These are phyloP conservation scores for Cordyceps cateniannulata DNA, from an alignment of 2,329 filamentous ascomycete species.

Conservation along the genomic window DNA sequence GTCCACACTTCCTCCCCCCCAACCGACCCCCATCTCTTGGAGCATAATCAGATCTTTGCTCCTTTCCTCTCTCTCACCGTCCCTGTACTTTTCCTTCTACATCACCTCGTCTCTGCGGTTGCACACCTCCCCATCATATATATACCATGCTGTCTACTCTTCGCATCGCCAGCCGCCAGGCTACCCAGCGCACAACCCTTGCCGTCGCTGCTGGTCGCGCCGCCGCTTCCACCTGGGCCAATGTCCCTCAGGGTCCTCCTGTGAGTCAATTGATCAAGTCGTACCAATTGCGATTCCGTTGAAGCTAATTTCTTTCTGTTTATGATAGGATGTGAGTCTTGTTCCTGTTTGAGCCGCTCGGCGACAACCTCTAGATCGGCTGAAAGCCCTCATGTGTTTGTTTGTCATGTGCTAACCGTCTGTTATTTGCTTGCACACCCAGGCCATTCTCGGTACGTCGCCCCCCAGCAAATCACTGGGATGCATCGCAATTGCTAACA, in stretches of 20 bases:
- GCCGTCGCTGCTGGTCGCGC: conserved; percentile 41
- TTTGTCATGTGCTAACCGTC: conserved; percentile 10
- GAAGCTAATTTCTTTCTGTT: conserved; percentile 15
- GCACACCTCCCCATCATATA: background rate
- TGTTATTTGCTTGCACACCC: conserved; percentile 13
- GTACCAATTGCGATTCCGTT: background rate
- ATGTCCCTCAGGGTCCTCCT: conserved; percentile 88
- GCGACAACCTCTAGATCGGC: conserved; percentile 18
- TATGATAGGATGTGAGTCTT: conserved; percentile 31
- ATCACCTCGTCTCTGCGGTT: conserved; percentile 11
- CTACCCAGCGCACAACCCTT: conserved; percentile 34
- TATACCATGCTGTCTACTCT: conserved; percentile 50
- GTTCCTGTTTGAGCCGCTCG: background rate
- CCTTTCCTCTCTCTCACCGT: background rate
- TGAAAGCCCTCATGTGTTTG: conserved; percentile 14
- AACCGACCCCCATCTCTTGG: background rate
- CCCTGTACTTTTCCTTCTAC: background rate
- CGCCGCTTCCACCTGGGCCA: conserved; percentile 77
- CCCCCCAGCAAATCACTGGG: background rate
- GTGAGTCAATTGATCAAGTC: conserved; percentile 45
- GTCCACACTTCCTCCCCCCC: background rate
- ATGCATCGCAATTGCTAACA: conserved; percentile 18
- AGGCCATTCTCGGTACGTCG: conserved; percentile 72
- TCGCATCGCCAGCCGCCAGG: conserved; percentile 46
- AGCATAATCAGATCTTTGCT: background rate